Conservation (phyloP, 768 basidiomycete species). For the Rhizopogon vinicolor region DNA sequence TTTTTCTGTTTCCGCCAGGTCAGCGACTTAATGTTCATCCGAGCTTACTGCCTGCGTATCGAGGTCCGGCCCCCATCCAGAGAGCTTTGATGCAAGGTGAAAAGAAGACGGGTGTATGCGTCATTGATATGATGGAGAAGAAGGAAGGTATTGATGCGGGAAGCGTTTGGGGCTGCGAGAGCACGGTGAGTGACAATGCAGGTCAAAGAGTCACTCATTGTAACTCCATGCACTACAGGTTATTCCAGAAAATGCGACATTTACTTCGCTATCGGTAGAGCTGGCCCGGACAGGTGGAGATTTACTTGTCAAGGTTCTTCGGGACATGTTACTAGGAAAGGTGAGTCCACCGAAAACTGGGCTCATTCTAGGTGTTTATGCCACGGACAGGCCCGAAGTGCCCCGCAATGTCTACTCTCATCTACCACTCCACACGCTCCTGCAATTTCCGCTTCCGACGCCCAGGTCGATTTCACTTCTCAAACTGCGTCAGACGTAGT, state of each 20-base stretch:
- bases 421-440: slow-evolving; percentile 47
- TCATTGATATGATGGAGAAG: slow-evolving; percentile 70
- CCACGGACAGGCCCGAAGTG: slow-evolving; percentile 38
- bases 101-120: slow-evolving; percentile 69
- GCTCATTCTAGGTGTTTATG: neutral
- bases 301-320: slow-evolving; percentile 66
- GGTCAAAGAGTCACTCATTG: neutral
- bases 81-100: slow-evolving; percentile 69
- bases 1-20: slow-evolving; percentile 53
- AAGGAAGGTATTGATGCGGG: slow-evolving; percentile 78
- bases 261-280: slow-evolving; percentile 46
- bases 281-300: slow-evolving; percentile 65
- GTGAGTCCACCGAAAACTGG: slow-evolving; percentile 28
- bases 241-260: slow-evolving; percentile 48
- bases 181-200: slow-evolving; percentile 41
- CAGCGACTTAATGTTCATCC: slow-evolving; percentile 86
- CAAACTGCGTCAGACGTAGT: slow-evolving; percentile 56
- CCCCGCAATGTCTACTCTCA: slow-evolving; percentile 37
- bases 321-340: slow-evolving; percentile 53
- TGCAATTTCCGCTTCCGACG: slow-evolving; percentile 49
- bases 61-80: slow-evolving; percentile 92
- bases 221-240: slow-evolving; percentile 31
- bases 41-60: slow-evolving; percentile 78
- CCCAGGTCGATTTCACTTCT: slow-evolving; percentile 48
- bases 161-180: slow-evolving; percentile 52